Evolutionary conservation across 2,329 filamentous ascomycete genomes (phyloP).

Genomic region (Apiospora rasikravindrae): DNA sequence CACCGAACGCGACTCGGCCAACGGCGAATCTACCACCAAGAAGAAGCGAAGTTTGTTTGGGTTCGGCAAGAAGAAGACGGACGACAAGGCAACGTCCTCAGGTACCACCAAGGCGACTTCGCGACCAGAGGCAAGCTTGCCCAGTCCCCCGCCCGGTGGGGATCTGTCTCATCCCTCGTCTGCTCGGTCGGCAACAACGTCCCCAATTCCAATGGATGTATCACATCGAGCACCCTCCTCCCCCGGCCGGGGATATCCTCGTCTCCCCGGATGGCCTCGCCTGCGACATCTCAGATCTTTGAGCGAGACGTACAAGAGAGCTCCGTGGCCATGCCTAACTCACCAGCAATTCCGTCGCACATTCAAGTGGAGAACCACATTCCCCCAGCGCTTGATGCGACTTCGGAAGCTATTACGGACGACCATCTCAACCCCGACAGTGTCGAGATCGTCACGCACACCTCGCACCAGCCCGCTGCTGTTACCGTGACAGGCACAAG

Average conservation of each 20-base stretch:
- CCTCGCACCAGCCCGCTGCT: conserved; percentile 79
- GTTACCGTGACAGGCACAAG: conserved; percentile 64
- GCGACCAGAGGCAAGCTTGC: conserved; percentile 38
- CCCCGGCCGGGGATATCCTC: conserved; percentile 68
- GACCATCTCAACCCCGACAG: conserved; percentile 81
- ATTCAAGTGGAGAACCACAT: conserved; percentile 96
- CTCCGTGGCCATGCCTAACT: conserved; percentile 68
- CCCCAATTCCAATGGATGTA: conserved; percentile 49
- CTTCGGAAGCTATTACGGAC: conserved; percentile 90
- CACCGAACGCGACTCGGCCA: conserved; percentile 36
- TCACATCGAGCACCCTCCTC: conserved; percentile 62
- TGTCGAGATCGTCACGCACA: conserved; percentile 91
- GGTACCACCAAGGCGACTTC: conserved; percentile 36
- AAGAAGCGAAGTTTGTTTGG: conserved; percentile 66
- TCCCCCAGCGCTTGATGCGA: conserved; percentile 87
- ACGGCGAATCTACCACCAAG: conserved; percentile 43
- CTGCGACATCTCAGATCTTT: conserved; percentile 83
- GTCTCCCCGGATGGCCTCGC: conserved; percentile 78
- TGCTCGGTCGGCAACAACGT: conserved; percentile 41
- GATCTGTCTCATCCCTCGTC: conserved; percentile 44
- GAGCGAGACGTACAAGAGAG: conserved; percentile 93
- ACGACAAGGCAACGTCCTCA: conserved; percentile 42
- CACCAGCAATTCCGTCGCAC: conserved; percentile 88
- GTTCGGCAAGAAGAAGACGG: conserved; percentile 66
- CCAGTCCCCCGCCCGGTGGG: conserved; percentile 39